Percentiles rank a stretch among this genome's conserved stretches.
phyloP scores from a whole-genome alignment of 192 early-diverging fungal genomes.

The Chytriomyces sp. region DNA sequence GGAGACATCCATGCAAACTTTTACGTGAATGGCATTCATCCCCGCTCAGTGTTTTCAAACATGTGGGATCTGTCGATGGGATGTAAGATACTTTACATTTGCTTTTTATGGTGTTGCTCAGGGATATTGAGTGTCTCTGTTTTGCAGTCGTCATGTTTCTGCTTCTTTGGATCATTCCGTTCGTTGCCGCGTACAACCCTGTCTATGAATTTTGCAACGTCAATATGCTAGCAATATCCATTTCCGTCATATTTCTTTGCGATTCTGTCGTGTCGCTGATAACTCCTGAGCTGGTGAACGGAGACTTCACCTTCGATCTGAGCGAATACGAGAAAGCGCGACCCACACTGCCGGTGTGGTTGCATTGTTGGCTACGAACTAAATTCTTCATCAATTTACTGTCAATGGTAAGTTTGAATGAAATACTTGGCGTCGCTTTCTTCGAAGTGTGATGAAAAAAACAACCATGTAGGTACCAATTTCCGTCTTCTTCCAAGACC shows the following conservation, averaged over 20 bases:
- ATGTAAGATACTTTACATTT: background rate
- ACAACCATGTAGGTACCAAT: too few species aligned
- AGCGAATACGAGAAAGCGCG: slow-evolving; percentile 2
- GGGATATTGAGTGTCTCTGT: background rate
- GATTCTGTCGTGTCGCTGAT: background rate
- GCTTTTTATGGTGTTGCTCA: background rate
- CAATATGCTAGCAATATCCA: too few species aligned
- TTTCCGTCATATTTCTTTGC: too few species aligned
- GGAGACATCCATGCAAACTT: background rate
- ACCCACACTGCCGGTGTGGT: background rate
- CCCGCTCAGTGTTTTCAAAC: background rate
- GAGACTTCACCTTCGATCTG: background rate
- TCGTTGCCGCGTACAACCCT: background rate
- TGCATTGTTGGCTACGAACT: background rate
- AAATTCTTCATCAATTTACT: too few species aligned
- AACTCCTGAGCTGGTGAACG: background rate
- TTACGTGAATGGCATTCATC: slow-evolving; percentile 16
- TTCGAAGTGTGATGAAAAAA: too few species aligned
- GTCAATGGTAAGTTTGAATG: too few species aligned
- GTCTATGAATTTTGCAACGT: background rate
- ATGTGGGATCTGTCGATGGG: slow-evolving; percentile 5
- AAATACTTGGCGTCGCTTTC: too few species aligned
- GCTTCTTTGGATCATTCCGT: slow-evolving; percentile 7
- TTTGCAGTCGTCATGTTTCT: background rate
- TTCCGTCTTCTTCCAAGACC: too few species aligned